Percentiles rank a stretch among this genome's conserved stretches.
Conservation (phyloP, 2,329 filamentous ascomycete genomes). For the Lasiodiplodia hormozganensis region DNA sequence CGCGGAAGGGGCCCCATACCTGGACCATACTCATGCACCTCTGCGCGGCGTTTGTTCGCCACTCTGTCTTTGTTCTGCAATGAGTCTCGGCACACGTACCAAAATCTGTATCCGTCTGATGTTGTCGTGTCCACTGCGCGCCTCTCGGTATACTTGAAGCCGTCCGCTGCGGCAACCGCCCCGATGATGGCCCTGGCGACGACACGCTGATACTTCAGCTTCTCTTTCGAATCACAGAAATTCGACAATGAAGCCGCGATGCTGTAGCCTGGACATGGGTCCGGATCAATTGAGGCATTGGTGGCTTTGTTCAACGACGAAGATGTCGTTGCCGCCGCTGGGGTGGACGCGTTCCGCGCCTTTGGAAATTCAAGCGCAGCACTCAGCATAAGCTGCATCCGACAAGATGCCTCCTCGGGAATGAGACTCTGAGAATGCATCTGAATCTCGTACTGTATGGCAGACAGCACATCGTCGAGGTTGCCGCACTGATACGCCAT, state of each 20-base stretch:
- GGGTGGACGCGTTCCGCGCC: background rate
- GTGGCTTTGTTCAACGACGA: background rate
- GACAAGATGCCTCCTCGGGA: slow-evolving; percentile 13
- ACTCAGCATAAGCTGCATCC: background rate
- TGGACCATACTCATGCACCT: background rate
- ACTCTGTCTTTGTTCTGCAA: slow-evolving; percentile 41
- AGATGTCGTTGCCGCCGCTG: background rate
- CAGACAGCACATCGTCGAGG: slow-evolving; percentile 22
- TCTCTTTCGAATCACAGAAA: slow-evolving; percentile 29
- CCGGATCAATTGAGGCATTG: background rate
- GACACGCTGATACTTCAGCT: slow-evolving; percentile 26
- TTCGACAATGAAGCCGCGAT: slow-evolving; percentile 30
- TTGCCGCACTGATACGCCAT: slow-evolving; percentile 22
- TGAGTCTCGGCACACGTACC: slow-evolving; percentile 44
- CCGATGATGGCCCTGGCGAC: slow-evolving; percentile 37
- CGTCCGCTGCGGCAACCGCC: slow-evolving; percentile 41
- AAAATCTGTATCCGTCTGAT: slow-evolving; percentile 41
- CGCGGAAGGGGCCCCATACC: slow-evolving; percentile 1
- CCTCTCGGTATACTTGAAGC: slow-evolving; percentile 44
- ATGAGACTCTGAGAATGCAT: slow-evolving; percentile 4
- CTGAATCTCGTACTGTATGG: slow-evolving; percentile 10
- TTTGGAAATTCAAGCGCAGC: slow-evolving; percentile 6
- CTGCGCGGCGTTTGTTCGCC: slow-evolving; percentile 33
- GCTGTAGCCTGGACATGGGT: slow-evolving; percentile 14
- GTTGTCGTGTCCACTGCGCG: slow-evolving; percentile 40